Evolutionary conservation across 2,329 filamentous ascomycete species (phyloP), one percentile per base, ranked within the genome.

Genomic region (Colletotrichum agaves): DNA sequence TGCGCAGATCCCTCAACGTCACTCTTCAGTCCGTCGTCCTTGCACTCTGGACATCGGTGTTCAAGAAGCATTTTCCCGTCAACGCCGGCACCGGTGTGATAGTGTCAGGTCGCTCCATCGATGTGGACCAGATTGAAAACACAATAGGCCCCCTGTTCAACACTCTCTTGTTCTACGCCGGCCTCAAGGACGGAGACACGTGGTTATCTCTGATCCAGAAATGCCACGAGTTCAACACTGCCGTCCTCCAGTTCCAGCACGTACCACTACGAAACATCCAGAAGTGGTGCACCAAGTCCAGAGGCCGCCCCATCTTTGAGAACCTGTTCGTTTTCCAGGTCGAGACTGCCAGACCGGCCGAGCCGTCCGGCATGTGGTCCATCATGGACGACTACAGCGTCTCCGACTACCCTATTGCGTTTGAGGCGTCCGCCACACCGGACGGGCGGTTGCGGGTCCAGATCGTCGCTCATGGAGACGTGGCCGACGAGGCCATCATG

Each of bases 111-210:
- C 86, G 94, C 67, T 87, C 89, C 0, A 86, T 97, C 4, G 87
- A 92, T 47, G 79, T 93, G 12, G 84, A 90, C 7, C 83, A 83
- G 2, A 85, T 90, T 2, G 91, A 94, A 52, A 75, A 83, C 21
- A 87, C 92, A 1, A 86, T 96, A 46, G 95, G 94, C 0, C 94
- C 95, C 0, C 80, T 98, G 19, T 97, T 98, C 84, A 98, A 98
- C 75, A 97, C 94, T 0, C 81, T 98, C 1, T 93, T 94, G 0
- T 93, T 91, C 75, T 84, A 87, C 61, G 78, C 89, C 37, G 74
- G 80, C 5, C 71, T 85, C 13, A 69, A 78, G 6, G 70, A 76
- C 0, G 74, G 77, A 0, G 80, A 84, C 4, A 88, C 83, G 0
- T 93, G 91, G 88, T 75, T 79, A 1, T 83, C 86, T 0, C 77